Base-by-base conservation (phyloP, 2,329 filamentous ascomycete species). In the Verticillium klebahnii region DNA sequence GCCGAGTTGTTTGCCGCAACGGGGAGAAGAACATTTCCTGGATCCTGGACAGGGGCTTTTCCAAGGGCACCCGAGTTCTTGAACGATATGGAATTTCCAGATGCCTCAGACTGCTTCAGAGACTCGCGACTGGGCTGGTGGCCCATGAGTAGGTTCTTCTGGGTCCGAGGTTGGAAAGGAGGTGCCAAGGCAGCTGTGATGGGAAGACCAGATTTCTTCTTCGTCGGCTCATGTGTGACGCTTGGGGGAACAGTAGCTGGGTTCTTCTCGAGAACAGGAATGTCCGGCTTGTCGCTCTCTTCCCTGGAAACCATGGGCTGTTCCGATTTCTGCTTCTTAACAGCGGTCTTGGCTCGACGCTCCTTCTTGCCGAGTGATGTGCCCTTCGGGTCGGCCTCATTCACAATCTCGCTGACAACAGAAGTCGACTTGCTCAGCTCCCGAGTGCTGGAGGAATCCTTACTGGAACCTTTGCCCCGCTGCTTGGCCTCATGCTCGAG, bases 101-200 rank as follows among this genome's bases (percentile, higher is more conserved):
- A 5, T n/a, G 5, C 12, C 17, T 50, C 19, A 11, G 45, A n/a
- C 12, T 50, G n/a, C 45, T 23, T 23, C 17, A 23, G 9, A 8
- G 19, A 50, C 8, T 50, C 45, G 45, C 19, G 45, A n/a, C 45
- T 23, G 19, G 19, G 45, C 23, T 25, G 9, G 4, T 50, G 45
- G 19, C n/a, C 12, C 19, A 14, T 8, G 19, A 25, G 25, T 4
- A 56, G 12, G 15, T 56, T 56, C 25, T 14, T 19, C 17, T 56
- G 54, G 54, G 4, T 32, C 8, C 78, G 77, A 37, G 81, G 80
- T 59, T 80, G 76, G 60, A 84, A 84, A 0, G 80, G 76, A 2
- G 82, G 78, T 19, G 81, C 81, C 57, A 81, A 69, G 36, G 82
- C 81, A 32, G 81, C 80, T 60, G 73, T 75, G 52, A 76, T 76